A percentile compares a stretch with the other conserved stretches of the same genome.
Conservation (phyloP, 495 filamentous ascomycete genomes). For the Glarea lozoyensis region DNA sequence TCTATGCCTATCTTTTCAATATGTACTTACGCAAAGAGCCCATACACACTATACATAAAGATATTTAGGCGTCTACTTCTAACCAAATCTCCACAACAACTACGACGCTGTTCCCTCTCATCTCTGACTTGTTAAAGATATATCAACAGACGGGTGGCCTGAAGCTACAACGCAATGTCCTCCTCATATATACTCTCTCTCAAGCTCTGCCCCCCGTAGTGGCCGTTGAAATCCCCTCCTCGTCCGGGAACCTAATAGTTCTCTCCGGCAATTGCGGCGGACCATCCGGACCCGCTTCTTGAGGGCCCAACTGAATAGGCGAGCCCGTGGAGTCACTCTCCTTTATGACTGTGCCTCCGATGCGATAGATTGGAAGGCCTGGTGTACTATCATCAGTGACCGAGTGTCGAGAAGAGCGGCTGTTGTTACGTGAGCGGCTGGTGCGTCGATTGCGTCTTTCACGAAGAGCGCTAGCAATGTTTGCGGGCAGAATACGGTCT, state of each 20-base stretch:
- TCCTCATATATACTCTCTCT: no score
- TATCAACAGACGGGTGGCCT: no score
- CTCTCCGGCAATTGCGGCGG: background rate
- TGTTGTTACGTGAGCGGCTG: background rate
- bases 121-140: no score
- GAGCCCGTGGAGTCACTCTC: background rate
- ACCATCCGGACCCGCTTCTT: no score
- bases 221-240: background rate
- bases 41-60: no score
- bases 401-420: background rate
- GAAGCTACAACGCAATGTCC: no score
- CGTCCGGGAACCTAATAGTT: background rate
- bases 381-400: background rate
- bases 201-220: no score
- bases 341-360: background rate
- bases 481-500: constrained; percentile 5
- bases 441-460: background rate
- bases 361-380: background rate
- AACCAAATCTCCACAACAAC: no score
- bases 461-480: constrained; percentile 6
- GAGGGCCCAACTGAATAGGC: background rate
- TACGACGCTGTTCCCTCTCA: no score
- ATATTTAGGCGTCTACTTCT: no score
- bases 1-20: no score
- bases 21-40: no score